Conservation (phyloP, 2,329 filamentous ascomycete genomes). For the Penicillium aurantiogriseum region DNA sequence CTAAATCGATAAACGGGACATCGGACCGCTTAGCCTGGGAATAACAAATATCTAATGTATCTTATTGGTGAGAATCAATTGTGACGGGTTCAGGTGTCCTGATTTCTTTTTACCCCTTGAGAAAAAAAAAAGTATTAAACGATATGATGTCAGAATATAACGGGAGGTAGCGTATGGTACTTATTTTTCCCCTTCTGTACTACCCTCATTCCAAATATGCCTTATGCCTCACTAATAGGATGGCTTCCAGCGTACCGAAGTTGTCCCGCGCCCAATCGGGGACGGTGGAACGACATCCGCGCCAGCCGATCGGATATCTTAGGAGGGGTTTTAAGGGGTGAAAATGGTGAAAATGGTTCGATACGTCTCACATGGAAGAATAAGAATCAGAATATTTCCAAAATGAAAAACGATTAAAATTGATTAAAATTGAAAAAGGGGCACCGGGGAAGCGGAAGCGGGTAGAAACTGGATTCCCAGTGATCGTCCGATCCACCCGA, state of each 20-base stretch:
- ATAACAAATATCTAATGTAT: neutral
- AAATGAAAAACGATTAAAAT: neutral
- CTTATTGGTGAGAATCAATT: slow-evolving; percentile 8
- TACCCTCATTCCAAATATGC: neutral
- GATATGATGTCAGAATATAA: slow-evolving; percentile 19
- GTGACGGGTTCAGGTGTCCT: neutral
- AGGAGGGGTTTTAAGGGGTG: neutral
- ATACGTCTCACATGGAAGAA: neutral
- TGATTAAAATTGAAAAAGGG: neutral
- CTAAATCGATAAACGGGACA: slow-evolving; percentile 7
- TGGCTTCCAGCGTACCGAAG: slow-evolving; percentile 17
- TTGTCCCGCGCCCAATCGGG: slow-evolving; percentile 23
- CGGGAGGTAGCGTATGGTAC: slow-evolving; percentile 10
- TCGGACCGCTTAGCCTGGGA: slow-evolving; percentile 15
- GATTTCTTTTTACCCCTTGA: neutral
- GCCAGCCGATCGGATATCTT: slow-evolving; percentile 23
- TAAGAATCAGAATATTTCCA: neutral
- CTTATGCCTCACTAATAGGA: slow-evolving; percentile 18
- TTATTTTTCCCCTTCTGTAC: neutral
- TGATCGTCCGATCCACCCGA: slow-evolving; percentile 18
- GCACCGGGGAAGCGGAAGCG: slow-evolving; percentile 16
- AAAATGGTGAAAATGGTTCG: neutral
- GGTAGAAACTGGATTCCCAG: slow-evolving; percentile 9
- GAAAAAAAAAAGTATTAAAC: neutral
- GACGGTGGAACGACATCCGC: slow-evolving; percentile 17